Evolutionary conservation across 257 asterid genomes (phyloP), one percentile per base, ranked within the genome.

Genomic region (Nemophila menziesii): DNA sequence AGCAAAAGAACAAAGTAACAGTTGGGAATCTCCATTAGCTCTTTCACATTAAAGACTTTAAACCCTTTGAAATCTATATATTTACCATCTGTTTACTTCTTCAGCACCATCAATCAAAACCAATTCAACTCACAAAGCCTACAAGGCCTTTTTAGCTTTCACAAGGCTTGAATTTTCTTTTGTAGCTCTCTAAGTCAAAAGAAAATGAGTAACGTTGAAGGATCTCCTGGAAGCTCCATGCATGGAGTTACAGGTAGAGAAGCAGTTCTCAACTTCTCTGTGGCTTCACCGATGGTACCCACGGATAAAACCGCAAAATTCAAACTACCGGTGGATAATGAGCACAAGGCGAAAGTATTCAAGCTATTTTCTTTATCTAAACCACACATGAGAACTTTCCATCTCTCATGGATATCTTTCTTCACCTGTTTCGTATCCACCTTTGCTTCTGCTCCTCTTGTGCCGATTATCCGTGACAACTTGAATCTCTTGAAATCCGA

Each of bases 191-290:
- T 33, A 13, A 8, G 8, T n/a, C 4, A 21, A 34, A 12, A 7
- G 4, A 2, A 33, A 22, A 64, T 66, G 72, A 63, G 44, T 0
- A 54, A 3, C 16, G 22, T 49, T 33, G 63, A 45, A 54, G 51
- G 52, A 0, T 48, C 60, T 13, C 56, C 87, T 0, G 86, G 71
- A 11, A 53, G 73, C 37, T 80, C 93, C 19, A 66, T 79, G 92
- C 92, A 79, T 51, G 85, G 85, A 40, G 82, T 75, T 0, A 79
- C 92, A 0, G 85, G 82, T 17, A 51, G 71, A 44, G 92, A 79
- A 33, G 77, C 74, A 1, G 74, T 67, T 11, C 62, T 29, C 12
- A 13, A 10, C 1, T 54, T 61, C 45, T 55, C 87, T 0, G 74
- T 69, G 14, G 74, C 78, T 1, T 68, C 78, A 0, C 69, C 81